phyloP scores from a whole-genome alignment of 495 filamentous ascomycete species.

The Xylaria nigripes region DNA sequence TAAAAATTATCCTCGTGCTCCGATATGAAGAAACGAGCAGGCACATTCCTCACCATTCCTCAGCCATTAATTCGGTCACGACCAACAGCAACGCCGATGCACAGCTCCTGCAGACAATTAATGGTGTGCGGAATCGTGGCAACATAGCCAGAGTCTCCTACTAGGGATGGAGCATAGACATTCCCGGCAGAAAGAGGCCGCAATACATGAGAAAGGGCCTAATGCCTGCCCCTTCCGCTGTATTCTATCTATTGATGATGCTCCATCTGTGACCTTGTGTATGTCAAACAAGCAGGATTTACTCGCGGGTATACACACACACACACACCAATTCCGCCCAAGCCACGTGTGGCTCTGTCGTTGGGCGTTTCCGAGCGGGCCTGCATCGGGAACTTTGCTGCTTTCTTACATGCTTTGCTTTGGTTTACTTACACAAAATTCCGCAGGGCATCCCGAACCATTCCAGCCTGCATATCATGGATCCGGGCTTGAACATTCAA shows the following conservation, averaged over 20 bases:
- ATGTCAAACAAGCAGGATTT: not conserved
- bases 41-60: not conserved
- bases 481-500: no score
- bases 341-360: not conserved
- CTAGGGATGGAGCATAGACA: conserved; percentile 5
- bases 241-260: conserved; percentile 1
- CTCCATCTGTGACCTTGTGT: not conserved
- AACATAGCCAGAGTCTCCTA: conserved; percentile 4
- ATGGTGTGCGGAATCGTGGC: not conserved
- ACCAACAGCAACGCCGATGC: not conserved
- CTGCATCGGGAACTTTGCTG: not conserved
- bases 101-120: not conserved
- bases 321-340: not conserved
- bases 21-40: not conserved
- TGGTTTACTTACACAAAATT: not conserved
- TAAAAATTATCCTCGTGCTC: conserved; percentile 1
- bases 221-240: not conserved
- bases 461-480: no score
- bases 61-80: not conserved
- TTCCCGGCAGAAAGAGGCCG: not conserved
- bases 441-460: not conserved
- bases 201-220: conserved; percentile 2
- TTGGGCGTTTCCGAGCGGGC: not conserved
- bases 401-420: not conserved
- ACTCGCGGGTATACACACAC: not conserved